Evolutionary conservation across 805 yeast genomes (phyloP).

Genomic region (Lachancea lanzarotensis): DNA sequence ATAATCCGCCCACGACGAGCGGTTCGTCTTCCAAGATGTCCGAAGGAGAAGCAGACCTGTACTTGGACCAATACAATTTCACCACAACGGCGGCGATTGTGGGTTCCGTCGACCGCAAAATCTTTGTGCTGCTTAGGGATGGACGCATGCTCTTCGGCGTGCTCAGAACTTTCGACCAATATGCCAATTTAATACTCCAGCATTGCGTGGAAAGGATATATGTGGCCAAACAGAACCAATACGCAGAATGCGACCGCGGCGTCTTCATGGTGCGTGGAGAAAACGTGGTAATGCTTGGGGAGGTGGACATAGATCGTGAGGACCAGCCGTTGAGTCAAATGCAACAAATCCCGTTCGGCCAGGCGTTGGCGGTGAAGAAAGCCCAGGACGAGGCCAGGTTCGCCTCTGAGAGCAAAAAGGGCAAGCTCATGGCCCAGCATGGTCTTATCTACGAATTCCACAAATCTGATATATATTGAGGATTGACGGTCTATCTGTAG

Average conservation of each 20-base stretch:
- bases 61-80: conserved; percentile 73
- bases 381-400: conserved; percentile 30
- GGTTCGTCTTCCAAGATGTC: conserved; percentile 22
- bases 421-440: conserved; percentile 43
- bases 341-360: conserved; percentile 53
- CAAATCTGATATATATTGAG: conserved; percentile 48
- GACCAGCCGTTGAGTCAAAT: conserved; percentile 57
- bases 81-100: conserved; percentile 88
- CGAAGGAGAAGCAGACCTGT: conserved; percentile 48
- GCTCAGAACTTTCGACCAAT: conserved; percentile 91
- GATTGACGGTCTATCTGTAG: too few relatives aligned
- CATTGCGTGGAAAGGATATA: conserved; percentile 84
- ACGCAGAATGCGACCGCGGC: conserved; percentile 74
- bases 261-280: conserved; percentile 91
- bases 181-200: conserved; percentile 85
- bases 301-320: conserved; percentile 81
- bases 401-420: conserved; percentile 38
- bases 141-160: conserved; percentile 86
- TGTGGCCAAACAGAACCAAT: conserved; percentile 45
- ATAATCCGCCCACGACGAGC: background rate
- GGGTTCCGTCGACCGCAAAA: conserved; percentile 75
- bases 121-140: conserved; percentile 81
- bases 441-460: conserved; percentile 55
- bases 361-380: conserved; percentile 46
- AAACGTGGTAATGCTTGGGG: conserved; percentile 90